Evolutionary conservation across 345 rosid species (phyloP).

Genomic region (Litchi chinensis): DNA sequence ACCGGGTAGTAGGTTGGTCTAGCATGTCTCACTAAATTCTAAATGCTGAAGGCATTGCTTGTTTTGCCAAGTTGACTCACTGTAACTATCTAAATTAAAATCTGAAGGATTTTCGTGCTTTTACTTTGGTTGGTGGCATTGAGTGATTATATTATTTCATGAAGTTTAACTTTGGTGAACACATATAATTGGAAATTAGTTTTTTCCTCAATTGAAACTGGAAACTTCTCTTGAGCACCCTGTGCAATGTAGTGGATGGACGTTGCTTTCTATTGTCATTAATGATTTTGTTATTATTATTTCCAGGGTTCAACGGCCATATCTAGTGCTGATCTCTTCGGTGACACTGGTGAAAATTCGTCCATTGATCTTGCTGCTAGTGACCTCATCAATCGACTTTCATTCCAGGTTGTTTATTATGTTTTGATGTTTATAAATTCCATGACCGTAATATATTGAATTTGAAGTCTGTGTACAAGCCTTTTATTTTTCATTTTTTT

Average conservation of each 20-base stretch:
- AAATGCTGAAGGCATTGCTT: background rate
- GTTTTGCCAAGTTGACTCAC: background rate
- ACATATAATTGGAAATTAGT: background rate
- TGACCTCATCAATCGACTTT: conserved; percentile 78
- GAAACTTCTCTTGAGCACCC: background rate
- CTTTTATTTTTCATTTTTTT: background rate
- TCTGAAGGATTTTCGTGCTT: too few species aligned
- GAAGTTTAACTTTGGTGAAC: background rate
- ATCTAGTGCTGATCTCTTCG: conserved; percentile 96
- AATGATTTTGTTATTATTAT: conserved; percentile 1
- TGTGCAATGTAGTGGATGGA: background rate
- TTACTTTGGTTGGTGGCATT: background rate
- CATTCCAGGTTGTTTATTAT: conserved; percentile 70
- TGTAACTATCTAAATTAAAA: background rate
- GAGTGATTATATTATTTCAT: background rate
- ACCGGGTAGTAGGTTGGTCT: background rate
- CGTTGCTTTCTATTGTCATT: background rate
- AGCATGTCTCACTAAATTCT: background rate
- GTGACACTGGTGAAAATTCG: conserved; percentile 48
- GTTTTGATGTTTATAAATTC: background rate
- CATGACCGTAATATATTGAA: background rate
- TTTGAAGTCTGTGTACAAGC: background rate
- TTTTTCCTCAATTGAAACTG: background rate
- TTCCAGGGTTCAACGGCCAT: conserved; percentile 85
- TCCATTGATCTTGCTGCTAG: conserved; percentile 72